A percentile compares a stretch with the other conserved stretches of the same genome.
These are phyloP conservation scores for Calonectria leucothoes DNA, from an alignment of 2,329 filamentous ascomycete species.

Conservation along the genomic window DNA sequence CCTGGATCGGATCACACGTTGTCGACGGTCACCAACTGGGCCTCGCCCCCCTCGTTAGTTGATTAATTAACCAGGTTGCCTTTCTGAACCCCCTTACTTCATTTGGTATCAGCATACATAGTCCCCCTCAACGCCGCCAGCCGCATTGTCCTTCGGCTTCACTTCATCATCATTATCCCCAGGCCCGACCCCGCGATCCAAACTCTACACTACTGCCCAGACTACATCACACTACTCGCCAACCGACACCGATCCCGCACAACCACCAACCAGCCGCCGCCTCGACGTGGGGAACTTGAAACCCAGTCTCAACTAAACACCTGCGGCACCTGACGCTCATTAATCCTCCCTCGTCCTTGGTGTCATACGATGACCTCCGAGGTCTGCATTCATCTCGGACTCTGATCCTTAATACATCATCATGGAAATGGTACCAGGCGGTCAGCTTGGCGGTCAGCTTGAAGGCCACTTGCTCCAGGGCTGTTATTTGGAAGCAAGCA, in stretches of 20 bases:
- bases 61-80: conserved; percentile 34
- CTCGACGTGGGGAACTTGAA: conserved; percentile 9
- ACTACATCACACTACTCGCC: conserved; percentile 30
- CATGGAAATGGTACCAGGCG: conserved; percentile 46
- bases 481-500: conserved; percentile 66
- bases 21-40: conserved; percentile 35
- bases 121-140: conserved; percentile 19
- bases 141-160: conserved; percentile 16
- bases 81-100: conserved; percentile 24
- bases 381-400: conserved; percentile 14
- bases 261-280: conserved; percentile 15
- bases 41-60: conserved; percentile 33
- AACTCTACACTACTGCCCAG: conserved; percentile 7
- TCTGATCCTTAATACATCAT: conserved; percentile 25
- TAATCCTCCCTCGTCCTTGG: conserved; percentile 10
- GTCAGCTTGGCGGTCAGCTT: conserved; percentile 39
- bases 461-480: conserved; percentile 59
- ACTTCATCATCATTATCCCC: background rate
- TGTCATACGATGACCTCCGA: conserved; percentile 36
- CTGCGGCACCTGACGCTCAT: conserved; percentile 11
- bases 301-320: conserved; percentile 7
- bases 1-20: conserved; percentile 45
- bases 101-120: conserved; percentile 20
- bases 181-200: conserved; percentile 18
- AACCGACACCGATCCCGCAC: conserved; percentile 27